A percentile compares a stretch with the other conserved stretches of the same genome.
phyloP scores from a whole-genome alignment of 1,139 yeast species.

The Candida sojae region DNA sequence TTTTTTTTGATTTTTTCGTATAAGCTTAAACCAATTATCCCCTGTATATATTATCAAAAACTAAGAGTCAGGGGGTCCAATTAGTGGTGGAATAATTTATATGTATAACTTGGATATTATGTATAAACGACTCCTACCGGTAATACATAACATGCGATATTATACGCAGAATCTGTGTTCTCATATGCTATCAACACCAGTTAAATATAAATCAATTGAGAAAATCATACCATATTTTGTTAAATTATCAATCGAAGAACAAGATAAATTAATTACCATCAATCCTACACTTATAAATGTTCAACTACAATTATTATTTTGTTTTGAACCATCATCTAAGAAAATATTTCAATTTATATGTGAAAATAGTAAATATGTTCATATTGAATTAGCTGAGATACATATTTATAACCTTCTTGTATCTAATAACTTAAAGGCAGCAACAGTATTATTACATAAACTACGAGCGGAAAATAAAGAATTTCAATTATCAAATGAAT shows the following conservation, averaged over 20 bases:
- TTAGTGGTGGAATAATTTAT: no score
- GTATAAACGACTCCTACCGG: conserved; percentile 7
- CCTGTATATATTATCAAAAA: no score
- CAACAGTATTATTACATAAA: conserved; percentile 27
- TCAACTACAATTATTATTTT: conserved; percentile 7
- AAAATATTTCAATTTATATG: conserved; percentile 6
- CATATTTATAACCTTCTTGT: conserved; percentile 21
- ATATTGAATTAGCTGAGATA: conserved; percentile 20
- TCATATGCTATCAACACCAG: not conserved
- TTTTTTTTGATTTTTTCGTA: no score
- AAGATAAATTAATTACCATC: conserved; percentile 2
- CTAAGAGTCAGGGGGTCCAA: no score
- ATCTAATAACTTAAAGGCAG: conserved; percentile 19
- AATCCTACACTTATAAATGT: conserved; percentile 8
- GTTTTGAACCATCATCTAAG: not conserved
- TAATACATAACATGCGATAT: conserved; percentile 1
- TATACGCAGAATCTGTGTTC: not conserved
- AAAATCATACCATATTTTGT: conserved; percentile 3
- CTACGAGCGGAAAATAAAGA: conserved; percentile 15
- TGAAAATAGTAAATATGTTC: conserved; percentile 4
- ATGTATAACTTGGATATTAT: no score
- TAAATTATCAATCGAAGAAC: conserved; percentile 4
- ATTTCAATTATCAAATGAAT: conserved; percentile 32
- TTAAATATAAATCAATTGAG: conserved; percentile 1
- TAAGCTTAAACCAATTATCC: no score